Conservation (phyloP, 805 yeast genomes). For the Metschnikowia lunata region DNA sequence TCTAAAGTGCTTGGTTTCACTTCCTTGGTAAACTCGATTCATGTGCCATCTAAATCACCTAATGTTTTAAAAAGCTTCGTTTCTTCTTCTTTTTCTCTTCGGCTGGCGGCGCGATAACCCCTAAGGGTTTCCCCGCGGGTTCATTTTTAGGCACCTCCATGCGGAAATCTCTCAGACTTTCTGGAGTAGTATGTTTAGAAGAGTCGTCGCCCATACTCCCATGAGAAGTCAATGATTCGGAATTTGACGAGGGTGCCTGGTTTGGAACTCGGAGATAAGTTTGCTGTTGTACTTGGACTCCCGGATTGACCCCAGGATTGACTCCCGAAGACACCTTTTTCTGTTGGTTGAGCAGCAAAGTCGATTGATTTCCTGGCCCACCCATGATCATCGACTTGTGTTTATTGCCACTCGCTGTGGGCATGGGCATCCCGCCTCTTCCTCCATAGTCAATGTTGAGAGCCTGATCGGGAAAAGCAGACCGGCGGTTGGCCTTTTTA, state of each 20-base stretch:
- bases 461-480: constrained; percentile 30
- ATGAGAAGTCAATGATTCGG: constrained; percentile 21
- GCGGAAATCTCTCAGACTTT: constrained; percentile 15
- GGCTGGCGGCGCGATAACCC: constrained; percentile 20
- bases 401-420: constrained; percentile 15
- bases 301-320: constrained; percentile 1
- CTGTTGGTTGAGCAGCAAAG: constrained; percentile 15
- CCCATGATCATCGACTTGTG: constrained; percentile 17
- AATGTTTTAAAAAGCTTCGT: constrained; percentile 23
- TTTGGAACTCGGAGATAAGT: constrained; percentile 9
- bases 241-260: constrained; percentile 9
- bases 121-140: constrained; percentile 27
- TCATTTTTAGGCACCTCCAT: constrained; percentile 19
- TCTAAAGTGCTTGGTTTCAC: too few species aligned
- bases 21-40: too few species aligned
- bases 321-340: constrained; percentile 11
- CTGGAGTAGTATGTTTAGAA: constrained; percentile 20
- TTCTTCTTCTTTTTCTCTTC: constrained; percentile 27
- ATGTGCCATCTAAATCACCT: too few species aligned
- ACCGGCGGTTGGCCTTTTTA: constrained; percentile 33
- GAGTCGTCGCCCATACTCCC: constrained; percentile 22
- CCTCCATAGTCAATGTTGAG: constrained; percentile 41
- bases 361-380: constrained; percentile 15
- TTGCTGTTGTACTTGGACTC: background rate
- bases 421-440: constrained; percentile 46